Base-by-base conservation (phyloP, 805 yeast genomes). In the Cyberlindnera bimundalis region DNA sequence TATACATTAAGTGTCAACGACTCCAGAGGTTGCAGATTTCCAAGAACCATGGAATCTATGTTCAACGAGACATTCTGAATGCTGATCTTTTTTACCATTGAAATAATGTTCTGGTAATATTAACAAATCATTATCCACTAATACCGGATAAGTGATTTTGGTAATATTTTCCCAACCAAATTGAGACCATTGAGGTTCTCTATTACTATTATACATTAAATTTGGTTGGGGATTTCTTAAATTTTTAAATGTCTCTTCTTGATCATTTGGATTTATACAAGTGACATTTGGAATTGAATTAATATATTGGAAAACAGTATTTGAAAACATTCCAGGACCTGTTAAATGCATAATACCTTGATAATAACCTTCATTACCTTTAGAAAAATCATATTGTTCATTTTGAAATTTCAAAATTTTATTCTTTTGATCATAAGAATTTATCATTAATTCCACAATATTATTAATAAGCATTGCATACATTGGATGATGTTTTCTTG, bases 401-500 rank as follows among this genome's bases (percentile, higher is more conserved):
- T 68, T 61, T 12, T 46, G 50, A 24, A 49, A 35, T 3, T 42
- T 37, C 29, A 48, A 37, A 5, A 42, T 62, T 21, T 62, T 55
- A 1, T 63, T 64, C 3, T 61, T 53, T 8, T 10, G 3, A 21
- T 55, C 48, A 30, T 65, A 61, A 33, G 73, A 54, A 16, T 69
- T 62, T 39, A 74, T 60, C 9, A 81, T 75, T 17, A 65, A 59
- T 37, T 75, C 76, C 2, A 74, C 75, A 46, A 79, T 78, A 40
- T 62, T 65, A 6, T 78, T 70, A 42, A 79, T 73, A 33, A 76
- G 55, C 48, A 75, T 77, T 37, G 79, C 68, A 46, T 76, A 66
- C 19, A 78, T 62, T 11, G 84, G 84, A 56, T 79, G 84, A 26
- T 80, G 76, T 6, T 79, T 76, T 51, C 74, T 78, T 18, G 80